Evolutionary conservation across 768 basidiomycete genomes (phyloP), one percentile per base, ranked within the genome.

Genomic region (Gelatoporia subvermispora): DNA sequence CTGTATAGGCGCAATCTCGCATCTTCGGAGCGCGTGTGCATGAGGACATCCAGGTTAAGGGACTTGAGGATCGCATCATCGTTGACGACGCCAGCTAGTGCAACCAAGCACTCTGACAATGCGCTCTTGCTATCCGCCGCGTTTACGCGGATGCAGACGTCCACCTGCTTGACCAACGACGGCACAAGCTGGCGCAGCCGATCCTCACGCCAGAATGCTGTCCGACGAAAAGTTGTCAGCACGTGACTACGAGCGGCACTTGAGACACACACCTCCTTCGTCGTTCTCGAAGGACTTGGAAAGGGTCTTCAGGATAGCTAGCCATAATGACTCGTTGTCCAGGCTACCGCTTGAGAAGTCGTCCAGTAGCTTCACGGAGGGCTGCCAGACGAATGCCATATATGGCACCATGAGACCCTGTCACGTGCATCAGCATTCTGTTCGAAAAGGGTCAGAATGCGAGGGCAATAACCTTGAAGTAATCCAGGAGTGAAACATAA

Each of bases 161-260:
- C 68, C 16, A 91, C 70, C 65, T 96, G 93, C 13, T 76, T 70
- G 4, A 88, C 72, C 24, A 93, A 54, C 1, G 78, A 69, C 4
- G 77, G 66, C 4, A 79, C 63, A 7, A 94, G 68, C 46, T 79
- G 76, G 8, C 80, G 75, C 20, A 91, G 64, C 54, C 85, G 87
- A 60, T 90, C 84, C 53, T 90, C 86, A 3, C 88, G 81, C 94
- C 94, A 97, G 76, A 89, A 96, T 9, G 73, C 93, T 94, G 54
- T 2, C 13, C 15, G 13, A 3, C 41, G 11, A 35, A 2, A 47
- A 43, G 25, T 45, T 11, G 43, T 22, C 34, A 42, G 50, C 17
- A 20, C 11, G 16, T 16, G 9, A 18, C 3, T 25, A 17, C 10
- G 7, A n/a, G 37, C n/a, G 15, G 34, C 7, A 43, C 51, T 25